A percentile compares a stretch with the other conserved stretches of the same genome.
Conservation (phyloP, 257 asterid species). For the Fraxinus cuspidata region DNA sequence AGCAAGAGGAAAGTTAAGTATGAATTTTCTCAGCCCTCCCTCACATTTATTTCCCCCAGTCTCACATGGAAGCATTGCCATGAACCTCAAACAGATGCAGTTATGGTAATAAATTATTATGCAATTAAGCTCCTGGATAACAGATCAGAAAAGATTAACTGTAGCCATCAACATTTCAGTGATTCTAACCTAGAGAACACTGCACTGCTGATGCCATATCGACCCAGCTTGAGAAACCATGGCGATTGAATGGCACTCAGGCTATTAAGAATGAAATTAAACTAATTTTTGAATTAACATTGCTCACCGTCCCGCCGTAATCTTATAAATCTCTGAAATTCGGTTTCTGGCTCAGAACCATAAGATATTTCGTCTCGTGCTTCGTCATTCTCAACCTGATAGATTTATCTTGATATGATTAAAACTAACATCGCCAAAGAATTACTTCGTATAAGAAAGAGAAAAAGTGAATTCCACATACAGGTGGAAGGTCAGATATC, state of each 20-base stretch:
- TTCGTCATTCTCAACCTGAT: conserved; percentile 58
- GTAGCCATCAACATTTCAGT: background rate
- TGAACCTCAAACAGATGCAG: background rate
- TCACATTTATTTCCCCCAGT: background rate
- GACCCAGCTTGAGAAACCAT: background rate
- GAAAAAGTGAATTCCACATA: conserved; percentile 29
- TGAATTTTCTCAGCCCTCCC: background rate
- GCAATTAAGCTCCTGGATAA: background rate
- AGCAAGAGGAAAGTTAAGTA: background rate
- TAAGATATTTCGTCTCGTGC: conserved; percentile 61
- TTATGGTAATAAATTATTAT: background rate
- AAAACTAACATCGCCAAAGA: background rate
- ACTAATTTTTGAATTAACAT: conserved; percentile 18
- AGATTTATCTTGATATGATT: background rate
- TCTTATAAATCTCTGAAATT: conserved; percentile 68
- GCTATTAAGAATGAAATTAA: background rate
- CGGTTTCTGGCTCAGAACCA: conserved; percentile 35
- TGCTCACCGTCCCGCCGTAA: conserved; percentile 48
- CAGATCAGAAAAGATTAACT: background rate
- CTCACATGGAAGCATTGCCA: background rate
- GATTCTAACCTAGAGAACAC: background rate
- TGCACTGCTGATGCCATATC: background rate
- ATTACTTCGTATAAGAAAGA: background rate
- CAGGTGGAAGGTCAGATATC: conserved; percentile 73
- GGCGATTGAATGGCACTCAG: background rate